These are phyloP conservation scores for Eimeria tenella DNA, from an alignment of 169 alveolate species.

Conservation along the genomic window DNA sequence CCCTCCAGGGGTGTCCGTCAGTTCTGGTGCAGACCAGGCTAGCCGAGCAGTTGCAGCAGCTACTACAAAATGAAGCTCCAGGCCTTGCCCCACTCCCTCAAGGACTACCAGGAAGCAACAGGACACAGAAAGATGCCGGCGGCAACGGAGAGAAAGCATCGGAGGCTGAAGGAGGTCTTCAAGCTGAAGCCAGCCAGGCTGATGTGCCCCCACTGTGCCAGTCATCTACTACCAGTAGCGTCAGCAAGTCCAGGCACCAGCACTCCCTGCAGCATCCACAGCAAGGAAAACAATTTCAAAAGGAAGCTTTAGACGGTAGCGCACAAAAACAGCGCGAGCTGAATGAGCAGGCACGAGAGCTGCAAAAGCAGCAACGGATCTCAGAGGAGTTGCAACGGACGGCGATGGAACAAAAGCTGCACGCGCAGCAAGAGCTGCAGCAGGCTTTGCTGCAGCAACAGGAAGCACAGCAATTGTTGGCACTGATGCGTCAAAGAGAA, in stretches of 20 bases:
- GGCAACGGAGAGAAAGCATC: not conserved
- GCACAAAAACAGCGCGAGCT: not conserved
- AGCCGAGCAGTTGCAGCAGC: not conserved
- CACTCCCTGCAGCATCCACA: not conserved
- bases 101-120: not conserved
- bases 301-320: not conserved
- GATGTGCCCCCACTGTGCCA: not conserved
- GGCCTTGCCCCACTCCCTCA: not conserved
- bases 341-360: slow-evolving; percentile 17
- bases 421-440: slow-evolving; percentile 49
- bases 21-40: slow-evolving; percentile 3
- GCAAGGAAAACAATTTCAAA: not conserved
- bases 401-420: slow-evolving; percentile 14
- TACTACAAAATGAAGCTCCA: not conserved
- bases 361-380: slow-evolving; percentile 30
- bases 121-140: not conserved
- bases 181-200: not conserved
- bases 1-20: slow-evolving; percentile 16
- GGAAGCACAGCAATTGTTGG: not conserved
- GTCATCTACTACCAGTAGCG: not conserved
- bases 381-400: slow-evolving; percentile 16
- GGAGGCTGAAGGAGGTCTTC: not conserved
- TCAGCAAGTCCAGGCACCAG: not conserved
- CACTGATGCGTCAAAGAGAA: not conserved
- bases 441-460: slow-evolving; percentile 37